A percentile compares a stretch with the other conserved stretches of the same genome.
These are phyloP conservation scores for Eucalyptus erythrocorys DNA, from an alignment of 345 rosid genomes.

Conservation along the genomic window DNA sequence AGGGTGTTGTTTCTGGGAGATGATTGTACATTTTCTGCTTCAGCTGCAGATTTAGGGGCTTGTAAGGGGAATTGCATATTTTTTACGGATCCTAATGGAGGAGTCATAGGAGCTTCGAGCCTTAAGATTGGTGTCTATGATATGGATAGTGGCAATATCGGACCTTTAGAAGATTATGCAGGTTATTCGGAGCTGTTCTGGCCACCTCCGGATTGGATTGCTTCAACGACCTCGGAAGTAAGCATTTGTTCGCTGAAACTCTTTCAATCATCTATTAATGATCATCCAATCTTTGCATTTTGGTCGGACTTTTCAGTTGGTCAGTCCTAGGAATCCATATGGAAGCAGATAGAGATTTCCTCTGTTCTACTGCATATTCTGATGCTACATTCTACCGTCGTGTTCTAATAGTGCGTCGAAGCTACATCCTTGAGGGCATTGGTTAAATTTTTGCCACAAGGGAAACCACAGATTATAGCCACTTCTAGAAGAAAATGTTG, in stretches of 20 bases:
- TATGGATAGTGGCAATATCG: conserved; percentile 35
- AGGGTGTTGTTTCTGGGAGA: conserved; percentile 79
- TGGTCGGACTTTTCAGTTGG: not conserved
- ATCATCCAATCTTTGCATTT: not conserved
- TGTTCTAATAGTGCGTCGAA: not conserved
- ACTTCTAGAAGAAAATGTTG: not conserved
- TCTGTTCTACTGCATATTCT: not conserved
- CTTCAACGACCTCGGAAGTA: conserved; percentile 30
- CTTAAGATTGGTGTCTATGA: conserved; percentile 58
- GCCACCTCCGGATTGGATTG: conserved; percentile 81
- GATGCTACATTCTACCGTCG: not conserved
- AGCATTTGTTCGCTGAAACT: not conserved
- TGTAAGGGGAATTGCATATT: conserved; percentile 52
- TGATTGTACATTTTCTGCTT: conserved; percentile 60
- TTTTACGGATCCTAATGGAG: too few relatives aligned
- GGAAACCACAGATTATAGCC: not conserved
- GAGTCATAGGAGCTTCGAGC: conserved; percentile 1
- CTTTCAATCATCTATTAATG: not conserved
- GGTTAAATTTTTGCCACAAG: not conserved
- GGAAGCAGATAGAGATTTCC: not conserved
- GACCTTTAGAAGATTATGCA: conserved; percentile 32
- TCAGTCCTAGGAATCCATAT: not conserved
- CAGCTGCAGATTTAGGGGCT: conserved; percentile 28
- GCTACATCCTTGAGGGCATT: not conserved
- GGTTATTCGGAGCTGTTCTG: conserved; percentile 57